phyloP scores from a whole-genome alignment of 2,329 filamentous ascomycete genomes.

The Stagonosporopsis chrysanthemi region DNA sequence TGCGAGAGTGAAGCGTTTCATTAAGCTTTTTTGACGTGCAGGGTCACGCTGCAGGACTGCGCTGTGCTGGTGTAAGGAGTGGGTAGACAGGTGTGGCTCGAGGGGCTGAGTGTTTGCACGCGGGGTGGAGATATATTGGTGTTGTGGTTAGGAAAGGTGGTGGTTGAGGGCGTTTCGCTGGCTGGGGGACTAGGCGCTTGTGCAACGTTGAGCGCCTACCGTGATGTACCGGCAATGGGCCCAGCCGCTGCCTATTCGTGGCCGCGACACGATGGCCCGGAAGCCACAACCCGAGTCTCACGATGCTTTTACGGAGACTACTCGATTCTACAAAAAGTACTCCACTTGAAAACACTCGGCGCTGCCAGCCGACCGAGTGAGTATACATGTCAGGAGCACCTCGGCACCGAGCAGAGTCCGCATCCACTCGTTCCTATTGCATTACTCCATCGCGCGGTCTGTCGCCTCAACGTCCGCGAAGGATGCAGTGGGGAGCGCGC shows the following conservation, averaged over 20 bases:
- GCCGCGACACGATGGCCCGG: not conserved
- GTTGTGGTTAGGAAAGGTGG: not conserved
- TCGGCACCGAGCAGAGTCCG: not conserved
- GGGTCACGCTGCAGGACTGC: not conserved
- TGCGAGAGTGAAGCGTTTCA: constrained; percentile 9
- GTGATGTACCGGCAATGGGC: not conserved
- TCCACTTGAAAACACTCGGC: not conserved
- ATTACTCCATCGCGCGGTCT: not conserved
- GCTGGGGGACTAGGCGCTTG: not conserved
- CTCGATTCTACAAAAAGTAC: no score
- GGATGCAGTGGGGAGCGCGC: not conserved
- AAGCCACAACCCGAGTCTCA: not conserved
- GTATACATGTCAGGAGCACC: not conserved
- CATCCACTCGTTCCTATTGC: not conserved
- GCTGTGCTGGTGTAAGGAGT: not conserved
- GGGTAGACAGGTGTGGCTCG: not conserved
- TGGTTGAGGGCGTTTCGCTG: not conserved
- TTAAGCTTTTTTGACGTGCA: constrained; percentile 19
- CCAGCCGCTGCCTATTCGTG: not conserved
- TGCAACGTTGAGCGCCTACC: not conserved
- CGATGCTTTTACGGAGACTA: not conserved
- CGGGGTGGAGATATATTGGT: no score
- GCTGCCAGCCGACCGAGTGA: no score
- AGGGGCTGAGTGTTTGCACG: no score
- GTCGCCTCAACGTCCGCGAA: not conserved